These are phyloP conservation scores for Penicillium oxalicum DNA, from an alignment of 2,329 filamentous ascomycete species.

Conservation along the genomic window DNA sequence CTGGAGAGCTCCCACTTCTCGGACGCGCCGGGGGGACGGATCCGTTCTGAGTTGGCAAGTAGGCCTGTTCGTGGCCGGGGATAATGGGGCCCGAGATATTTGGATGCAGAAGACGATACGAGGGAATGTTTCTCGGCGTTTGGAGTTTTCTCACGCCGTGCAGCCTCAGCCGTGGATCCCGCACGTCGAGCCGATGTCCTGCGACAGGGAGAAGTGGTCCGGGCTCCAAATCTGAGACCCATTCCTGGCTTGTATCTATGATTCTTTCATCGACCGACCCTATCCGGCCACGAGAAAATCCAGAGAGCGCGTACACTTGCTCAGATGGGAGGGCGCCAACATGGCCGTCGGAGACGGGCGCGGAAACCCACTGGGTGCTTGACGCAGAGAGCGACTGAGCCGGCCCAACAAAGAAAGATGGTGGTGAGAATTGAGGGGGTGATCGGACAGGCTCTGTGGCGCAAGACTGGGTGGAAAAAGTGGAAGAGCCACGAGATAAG, in stretches of 20 bases:
- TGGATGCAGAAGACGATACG: conserved; percentile 24
- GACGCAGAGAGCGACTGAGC: not conserved
- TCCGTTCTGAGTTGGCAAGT: conserved; percentile 10
- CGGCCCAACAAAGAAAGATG: conserved; percentile 14
- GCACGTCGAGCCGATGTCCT: conserved; percentile 27
- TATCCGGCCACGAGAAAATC: conserved; percentile 9
- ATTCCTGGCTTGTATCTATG: conserved; percentile 8
- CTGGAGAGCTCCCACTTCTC: conserved; percentile 31
- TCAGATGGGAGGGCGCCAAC: conserved; percentile 17
- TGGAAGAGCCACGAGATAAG: conserved; percentile 32
- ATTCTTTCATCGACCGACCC: conserved; percentile 20
- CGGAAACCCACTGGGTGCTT: conserved; percentile 15
- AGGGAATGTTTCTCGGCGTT: conserved; percentile 12
- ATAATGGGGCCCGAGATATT: conserved; percentile 27
- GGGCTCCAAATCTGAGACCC: conserved; percentile 13
- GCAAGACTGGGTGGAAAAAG: conserved; percentile 32
- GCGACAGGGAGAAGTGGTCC: conserved; percentile 21
- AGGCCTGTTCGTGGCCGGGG: conserved; percentile 16
- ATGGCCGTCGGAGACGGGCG: conserved; percentile 6
- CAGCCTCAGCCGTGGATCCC: conserved; percentile 24
- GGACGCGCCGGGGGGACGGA: conserved; percentile 18
- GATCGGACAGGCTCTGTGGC: conserved; percentile 32
- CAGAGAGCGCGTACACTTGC: conserved; percentile 11
- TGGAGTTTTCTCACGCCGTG: conserved; percentile 14
- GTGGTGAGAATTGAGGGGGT: conserved; percentile 23